Percentiles rank a stretch among this genome's conserved stretches.
Conservation (phyloP, 2,329 filamentous ascomycete species). For the Epichloe brachyelytri region DNA sequence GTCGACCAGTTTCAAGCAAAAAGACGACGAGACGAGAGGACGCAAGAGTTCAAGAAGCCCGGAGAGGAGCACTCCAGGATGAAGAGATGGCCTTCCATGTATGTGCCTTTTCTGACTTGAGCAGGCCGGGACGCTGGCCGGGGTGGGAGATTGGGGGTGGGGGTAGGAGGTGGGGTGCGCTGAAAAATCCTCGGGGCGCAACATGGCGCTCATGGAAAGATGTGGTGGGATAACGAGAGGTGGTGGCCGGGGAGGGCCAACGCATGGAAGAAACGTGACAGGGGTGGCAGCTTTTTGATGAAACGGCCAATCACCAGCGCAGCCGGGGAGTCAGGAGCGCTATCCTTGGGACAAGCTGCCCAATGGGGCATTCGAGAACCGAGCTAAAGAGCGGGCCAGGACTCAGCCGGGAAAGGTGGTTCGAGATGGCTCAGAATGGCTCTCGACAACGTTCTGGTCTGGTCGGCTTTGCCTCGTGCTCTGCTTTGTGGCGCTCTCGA, state of each 20-base stretch:
- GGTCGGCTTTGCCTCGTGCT: not conserved
- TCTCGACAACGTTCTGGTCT: not conserved
- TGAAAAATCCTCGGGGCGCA: not conserved
- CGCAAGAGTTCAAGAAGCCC: not conserved
- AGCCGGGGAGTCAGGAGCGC: conserved; percentile 21
- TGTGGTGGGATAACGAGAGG: conserved; percentile 12
- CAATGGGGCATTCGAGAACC: conserved; percentile 35
- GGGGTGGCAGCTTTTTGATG: conserved; percentile 35
- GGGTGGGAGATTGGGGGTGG: not conserved
- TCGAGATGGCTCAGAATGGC: not conserved
- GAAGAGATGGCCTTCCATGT: conserved; percentile 3
- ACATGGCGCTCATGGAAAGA: conserved; percentile 3
- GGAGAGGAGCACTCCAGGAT: not conserved
- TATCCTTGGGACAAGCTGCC: conserved; percentile 29
- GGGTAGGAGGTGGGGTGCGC: not conserved
- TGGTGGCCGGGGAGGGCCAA: conserved; percentile 25
- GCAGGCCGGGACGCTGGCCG: conserved; percentile 4
- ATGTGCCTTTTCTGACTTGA: conserved; percentile 7
- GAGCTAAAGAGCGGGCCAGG: conserved; percentile 31
- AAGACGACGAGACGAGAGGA: conserved; percentile 1
- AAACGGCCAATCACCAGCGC: conserved; percentile 35
- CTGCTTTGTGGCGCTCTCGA: conserved; percentile 1
- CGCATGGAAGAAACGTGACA: conserved; percentile 40
- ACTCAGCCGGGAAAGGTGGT: conserved; percentile 19
- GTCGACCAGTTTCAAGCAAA: not conserved